phyloP scores from a whole-genome alignment of 805 yeast genomes.

The Danielia oregonensis region DNA sequence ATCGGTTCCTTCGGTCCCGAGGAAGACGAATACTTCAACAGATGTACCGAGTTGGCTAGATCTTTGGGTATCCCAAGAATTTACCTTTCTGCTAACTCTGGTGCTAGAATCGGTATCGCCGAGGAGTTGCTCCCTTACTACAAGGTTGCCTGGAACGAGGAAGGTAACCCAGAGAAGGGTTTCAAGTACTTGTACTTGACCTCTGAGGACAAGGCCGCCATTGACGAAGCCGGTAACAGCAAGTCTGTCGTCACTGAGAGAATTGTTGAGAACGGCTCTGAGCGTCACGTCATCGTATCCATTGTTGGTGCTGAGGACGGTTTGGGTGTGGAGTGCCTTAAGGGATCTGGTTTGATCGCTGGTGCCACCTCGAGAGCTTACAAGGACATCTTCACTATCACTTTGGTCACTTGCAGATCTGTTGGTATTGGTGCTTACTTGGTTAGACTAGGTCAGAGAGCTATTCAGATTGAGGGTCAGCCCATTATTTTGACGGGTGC shows the following conservation, averaged over 20 bases:
- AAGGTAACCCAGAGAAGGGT: conserved; percentile 73
- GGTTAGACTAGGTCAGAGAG: conserved; percentile 97
- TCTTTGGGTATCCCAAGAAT: conserved; percentile 90
- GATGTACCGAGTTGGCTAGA: conserved; percentile 90
- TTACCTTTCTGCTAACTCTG: conserved; percentile 96
- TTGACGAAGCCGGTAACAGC: conserved; percentile 58
- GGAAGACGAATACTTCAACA: conserved; percentile 89
- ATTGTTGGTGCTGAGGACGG: conserved; percentile 95
- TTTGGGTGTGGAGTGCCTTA: conserved; percentile 96
- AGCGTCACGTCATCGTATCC: conserved; percentile 74
- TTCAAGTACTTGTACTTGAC: conserved; percentile 84
- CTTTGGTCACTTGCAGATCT: conserved; percentile 99
- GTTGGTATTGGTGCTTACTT: conserved; percentile 99
- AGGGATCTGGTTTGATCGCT: conserved; percentile 97
- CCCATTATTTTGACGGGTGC: conserved; percentile 99
- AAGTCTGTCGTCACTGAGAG: conserved; percentile 70
- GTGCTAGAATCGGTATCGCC: conserved; percentile 98
- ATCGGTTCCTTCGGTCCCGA: conserved; percentile 98
- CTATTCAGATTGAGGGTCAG: conserved; percentile 97
- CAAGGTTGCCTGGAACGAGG: conserved; percentile 91
- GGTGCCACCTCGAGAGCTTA: conserved; percentile 98
- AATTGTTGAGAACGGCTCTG: conserved; percentile 80
- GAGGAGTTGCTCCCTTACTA: conserved; percentile 88
- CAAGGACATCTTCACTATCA: conserved; percentile 94
- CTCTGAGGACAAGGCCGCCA: conserved; percentile 54